Percentiles rank a stretch among this genome's conserved stretches.
Evolutionary conservation across 352 stramenopile species (phyloP).

Genomic region (Phytophthora kernoviae): DNA sequence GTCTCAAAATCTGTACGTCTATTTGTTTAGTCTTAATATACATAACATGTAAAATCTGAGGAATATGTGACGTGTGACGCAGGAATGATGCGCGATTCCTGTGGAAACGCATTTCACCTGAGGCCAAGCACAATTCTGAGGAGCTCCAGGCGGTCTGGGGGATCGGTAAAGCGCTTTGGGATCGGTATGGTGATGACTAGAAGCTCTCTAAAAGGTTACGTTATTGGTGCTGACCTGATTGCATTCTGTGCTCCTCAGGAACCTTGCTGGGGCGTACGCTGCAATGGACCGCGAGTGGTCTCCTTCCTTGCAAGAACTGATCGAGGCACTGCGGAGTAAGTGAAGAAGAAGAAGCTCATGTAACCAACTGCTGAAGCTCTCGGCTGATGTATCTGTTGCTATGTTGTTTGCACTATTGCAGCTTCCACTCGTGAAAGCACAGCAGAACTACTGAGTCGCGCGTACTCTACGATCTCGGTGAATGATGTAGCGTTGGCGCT

Average conservation of each 20-base stretch:
- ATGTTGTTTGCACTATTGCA: slow-evolving; percentile 16
- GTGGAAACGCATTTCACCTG: slow-evolving; percentile 65
- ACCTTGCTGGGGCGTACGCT: slow-evolving; percentile 51
- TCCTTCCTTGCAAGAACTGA: slow-evolving; percentile 36
- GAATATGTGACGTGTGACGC: background rate
- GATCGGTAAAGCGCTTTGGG: slow-evolving; percentile 72
- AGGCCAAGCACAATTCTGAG: slow-evolving; percentile 49
- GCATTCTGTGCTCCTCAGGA: slow-evolving; percentile 24
- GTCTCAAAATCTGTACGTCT: slow-evolving; percentile 49
- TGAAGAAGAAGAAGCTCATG: background rate
- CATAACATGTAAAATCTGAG: background rate
- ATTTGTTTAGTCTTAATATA: background rate
- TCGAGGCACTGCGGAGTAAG: slow-evolving; percentile 56
- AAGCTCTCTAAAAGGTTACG: background rate
- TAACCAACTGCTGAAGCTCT: background rate
- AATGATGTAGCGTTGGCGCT: slow-evolving; percentile 47
- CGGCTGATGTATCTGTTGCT: background rate
- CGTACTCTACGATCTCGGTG: slow-evolving; percentile 68
- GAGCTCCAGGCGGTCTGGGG: slow-evolving; percentile 55
- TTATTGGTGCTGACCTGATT: background rate
- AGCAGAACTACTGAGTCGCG: slow-evolving; percentile 58
- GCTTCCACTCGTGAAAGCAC: slow-evolving; percentile 55
- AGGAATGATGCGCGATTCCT: slow-evolving; percentile 76
- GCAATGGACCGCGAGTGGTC: slow-evolving; percentile 67
- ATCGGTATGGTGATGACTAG: slow-evolving; percentile 40